Percentiles rank a stretch among this genome's conserved stretches.
Conservation (phyloP, 2,329 filamentous ascomycete genomes). For the Fusarium circinatum region DNA sequence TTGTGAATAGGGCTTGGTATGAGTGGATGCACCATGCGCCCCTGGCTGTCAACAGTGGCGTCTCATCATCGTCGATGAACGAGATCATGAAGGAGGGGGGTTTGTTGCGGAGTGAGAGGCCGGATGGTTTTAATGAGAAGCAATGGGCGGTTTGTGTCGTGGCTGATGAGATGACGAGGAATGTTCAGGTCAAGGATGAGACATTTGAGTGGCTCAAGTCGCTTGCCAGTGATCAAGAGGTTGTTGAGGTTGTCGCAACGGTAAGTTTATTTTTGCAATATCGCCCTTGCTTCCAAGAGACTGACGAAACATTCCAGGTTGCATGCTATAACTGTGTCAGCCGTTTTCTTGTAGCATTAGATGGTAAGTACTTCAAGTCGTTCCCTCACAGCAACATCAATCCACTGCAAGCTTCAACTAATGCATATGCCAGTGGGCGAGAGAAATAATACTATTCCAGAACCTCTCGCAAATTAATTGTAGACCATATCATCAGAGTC, state of each 20-base stretch:
- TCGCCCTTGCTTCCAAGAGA: fast-evolving
- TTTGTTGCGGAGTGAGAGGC: neutral
- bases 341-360: conserved; percentile 3
- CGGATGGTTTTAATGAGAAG: neutral
- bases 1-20: neutral
- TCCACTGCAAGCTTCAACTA: neutral
- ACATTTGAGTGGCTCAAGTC: neutral
- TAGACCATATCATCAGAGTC: neutral
- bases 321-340: conserved; percentile 1
- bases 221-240: neutral
- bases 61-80: neutral
- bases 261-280: neutral
- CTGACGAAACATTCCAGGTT: neutral
- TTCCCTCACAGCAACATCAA: neutral
- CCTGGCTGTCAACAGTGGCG: neutral
- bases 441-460: neutral
- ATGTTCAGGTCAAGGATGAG: neutral
- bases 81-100: neutral
- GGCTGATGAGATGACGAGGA: neutral
- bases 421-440: neutral
- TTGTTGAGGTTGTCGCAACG: neutral
- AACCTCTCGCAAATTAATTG: neutral
- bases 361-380: neutral
- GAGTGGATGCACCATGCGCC: neutral
- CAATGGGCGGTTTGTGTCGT: neutral